These are phyloP conservation scores for Trichoderma harzianum DNA, from an alignment of 2,329 filamentous ascomycete species.

Conservation along the genomic window DNA sequence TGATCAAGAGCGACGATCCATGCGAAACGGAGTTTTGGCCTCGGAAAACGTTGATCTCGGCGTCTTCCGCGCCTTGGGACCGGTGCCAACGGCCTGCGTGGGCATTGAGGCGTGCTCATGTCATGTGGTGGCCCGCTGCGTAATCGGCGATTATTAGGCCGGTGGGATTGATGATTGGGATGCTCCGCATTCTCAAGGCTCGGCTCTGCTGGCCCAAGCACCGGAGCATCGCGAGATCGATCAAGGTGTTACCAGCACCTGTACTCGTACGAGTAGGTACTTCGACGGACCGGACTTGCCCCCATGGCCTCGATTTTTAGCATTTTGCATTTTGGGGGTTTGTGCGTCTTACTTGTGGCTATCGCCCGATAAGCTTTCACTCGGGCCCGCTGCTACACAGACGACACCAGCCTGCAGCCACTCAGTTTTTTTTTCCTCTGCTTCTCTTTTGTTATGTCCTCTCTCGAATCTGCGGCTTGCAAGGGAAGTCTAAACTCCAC, in stretches of 20 bases:
- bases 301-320: background rate
- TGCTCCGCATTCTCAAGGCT: background rate
- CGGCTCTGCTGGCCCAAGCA: background rate
- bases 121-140: background rate
- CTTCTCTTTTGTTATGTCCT: background rate
- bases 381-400: background rate
- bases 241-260: background rate
- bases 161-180: background rate
- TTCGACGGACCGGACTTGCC: background rate
- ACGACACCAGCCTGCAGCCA: constrained; percentile 4
- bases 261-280: background rate
- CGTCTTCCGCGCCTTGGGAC: background rate
- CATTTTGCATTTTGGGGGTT: background rate
- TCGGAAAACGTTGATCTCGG: background rate
- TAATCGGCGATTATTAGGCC: background rate
- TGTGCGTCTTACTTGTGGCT: constrained; percentile 2
- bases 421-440: background rate
- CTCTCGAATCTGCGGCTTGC: background rate
- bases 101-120: background rate
- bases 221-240: constrained; percentile 13
- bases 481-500: constrained; percentile 14
- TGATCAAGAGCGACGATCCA: constrained; percentile 12
- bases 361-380: background rate
- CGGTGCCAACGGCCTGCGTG: background rate
- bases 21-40: constrained; percentile 4